Evolutionary conservation across 2,329 filamentous ascomycete species (phyloP).

Genomic region (Plenodomus biglobosus): DNA sequence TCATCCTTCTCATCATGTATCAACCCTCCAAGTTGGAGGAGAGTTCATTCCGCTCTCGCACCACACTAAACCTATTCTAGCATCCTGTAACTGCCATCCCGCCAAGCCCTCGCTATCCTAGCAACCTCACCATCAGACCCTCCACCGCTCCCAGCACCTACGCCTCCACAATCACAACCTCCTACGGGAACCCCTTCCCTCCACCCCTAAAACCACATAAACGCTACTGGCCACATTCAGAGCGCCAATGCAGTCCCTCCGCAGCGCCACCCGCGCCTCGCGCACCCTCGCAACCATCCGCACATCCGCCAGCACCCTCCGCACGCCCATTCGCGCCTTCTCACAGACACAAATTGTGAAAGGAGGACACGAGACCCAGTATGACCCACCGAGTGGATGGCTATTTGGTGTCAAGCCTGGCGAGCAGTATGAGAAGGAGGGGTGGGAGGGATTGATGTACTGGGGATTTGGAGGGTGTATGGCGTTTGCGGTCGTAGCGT

Average conservation of each 20-base stretch:
- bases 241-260: slow-evolving; percentile 30
- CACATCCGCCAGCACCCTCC: slow-evolving; percentile 7
- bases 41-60: background rate
- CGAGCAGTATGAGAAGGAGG: slow-evolving; percentile 93
- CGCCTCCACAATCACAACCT: slow-evolving; percentile 1
- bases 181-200: background rate
- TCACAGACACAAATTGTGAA: slow-evolving; percentile 21
- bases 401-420: slow-evolving; percentile 92
- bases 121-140: slow-evolving; percentile 9
- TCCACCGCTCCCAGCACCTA: background rate
- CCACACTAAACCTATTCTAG: slow-evolving; percentile 14
- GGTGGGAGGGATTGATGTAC: slow-evolving; percentile 87
- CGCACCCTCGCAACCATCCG: slow-evolving; percentile 21
- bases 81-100: slow-evolving; percentile 1
- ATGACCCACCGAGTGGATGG: slow-evolving; percentile 88
- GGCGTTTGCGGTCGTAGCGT: slow-evolving; percentile 71
- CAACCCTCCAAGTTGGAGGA: background rate
- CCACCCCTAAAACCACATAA: background rate
- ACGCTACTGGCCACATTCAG: slow-evolving; percentile 1
- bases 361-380: slow-evolving; percentile 69
- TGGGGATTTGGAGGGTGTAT: slow-evolving; percentile 83
- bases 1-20: background rate
- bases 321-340: slow-evolving; percentile 16
- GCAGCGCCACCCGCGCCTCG: slow-evolving; percentile 25
- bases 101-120: slow-evolving; percentile 11